Evolutionary conservation across 2,329 filamentous ascomycete species (phyloP).

Genomic region (Fusarium palustre): DNA sequence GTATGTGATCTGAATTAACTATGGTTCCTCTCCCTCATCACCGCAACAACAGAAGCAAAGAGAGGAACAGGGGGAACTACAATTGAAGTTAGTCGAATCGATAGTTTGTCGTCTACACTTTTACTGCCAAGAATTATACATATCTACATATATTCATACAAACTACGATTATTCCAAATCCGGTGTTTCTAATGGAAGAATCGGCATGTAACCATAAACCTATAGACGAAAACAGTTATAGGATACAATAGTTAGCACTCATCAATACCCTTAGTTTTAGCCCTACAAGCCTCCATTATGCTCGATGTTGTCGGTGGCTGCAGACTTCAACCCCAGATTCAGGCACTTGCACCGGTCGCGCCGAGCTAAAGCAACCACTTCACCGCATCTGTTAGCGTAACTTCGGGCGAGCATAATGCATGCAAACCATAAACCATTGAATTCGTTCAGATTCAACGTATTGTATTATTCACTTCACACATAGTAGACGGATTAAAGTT

Average conservation of each 20-base stretch:
- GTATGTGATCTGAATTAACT: constrained; percentile 26
- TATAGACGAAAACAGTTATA: constrained; percentile 10
- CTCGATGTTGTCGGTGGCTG: constrained; percentile 25
- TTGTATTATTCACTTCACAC: neutral
- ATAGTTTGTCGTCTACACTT: neutral
- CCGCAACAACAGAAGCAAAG: constrained; percentile 36
- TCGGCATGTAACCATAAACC: neutral
- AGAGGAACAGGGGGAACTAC: constrained; percentile 5
- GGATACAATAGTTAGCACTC: constrained; percentile 1
- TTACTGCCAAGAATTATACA: neutral
- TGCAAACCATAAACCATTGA: neutral
- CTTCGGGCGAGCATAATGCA: neutral
- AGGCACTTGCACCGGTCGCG: constrained; percentile 17
- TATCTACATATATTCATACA: neutral
- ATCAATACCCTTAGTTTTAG: constrained; percentile 1
- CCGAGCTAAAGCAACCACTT: constrained; percentile 34
- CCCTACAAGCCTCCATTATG: constrained; percentile 6
- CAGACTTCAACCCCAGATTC: constrained; percentile 28
- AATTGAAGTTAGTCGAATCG: neutral
- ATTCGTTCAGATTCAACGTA: neutral
- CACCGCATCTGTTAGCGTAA: constrained; percentile 19
- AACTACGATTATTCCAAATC: neutral
- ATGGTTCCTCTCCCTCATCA: constrained; percentile 16
- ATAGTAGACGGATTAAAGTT: neutral
- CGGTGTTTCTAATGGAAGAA: neutral